Evolutionary conservation across 2,329 filamentous ascomycete species (phyloP).

Genomic region (Keithomyces neogunnii): DNA sequence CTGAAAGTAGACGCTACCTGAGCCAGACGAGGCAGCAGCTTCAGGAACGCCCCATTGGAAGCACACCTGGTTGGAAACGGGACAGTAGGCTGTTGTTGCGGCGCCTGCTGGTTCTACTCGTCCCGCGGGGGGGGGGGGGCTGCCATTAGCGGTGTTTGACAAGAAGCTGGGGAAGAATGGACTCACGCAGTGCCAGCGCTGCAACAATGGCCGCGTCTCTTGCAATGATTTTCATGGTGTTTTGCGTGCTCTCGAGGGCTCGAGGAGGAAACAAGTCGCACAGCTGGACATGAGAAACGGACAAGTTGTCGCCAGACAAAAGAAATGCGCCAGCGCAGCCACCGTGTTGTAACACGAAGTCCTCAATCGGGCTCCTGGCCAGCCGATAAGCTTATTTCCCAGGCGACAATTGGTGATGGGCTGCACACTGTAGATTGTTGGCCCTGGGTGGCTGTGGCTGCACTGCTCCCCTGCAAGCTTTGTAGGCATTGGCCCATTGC

Average conservation of each 20-base stretch:
- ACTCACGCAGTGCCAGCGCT: background rate
- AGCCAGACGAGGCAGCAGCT: constrained; percentile 34
- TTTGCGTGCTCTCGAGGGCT: no score
- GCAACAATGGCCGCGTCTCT: background rate
- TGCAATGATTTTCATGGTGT: background rate
- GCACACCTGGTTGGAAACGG: constrained; percentile 34
- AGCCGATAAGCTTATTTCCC: background rate
- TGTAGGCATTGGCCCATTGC: background rate
- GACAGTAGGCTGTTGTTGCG: constrained; percentile 30
- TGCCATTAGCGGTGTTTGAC: background rate
- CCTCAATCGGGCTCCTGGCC: background rate
- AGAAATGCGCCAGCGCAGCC: no score
- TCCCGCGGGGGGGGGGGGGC: background rate
- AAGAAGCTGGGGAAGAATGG: background rate
- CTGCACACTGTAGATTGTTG: background rate
- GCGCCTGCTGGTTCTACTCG: constrained; percentile 6
- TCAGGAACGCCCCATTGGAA: constrained; percentile 48
- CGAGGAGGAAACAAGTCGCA: no score
- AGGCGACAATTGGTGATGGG: background rate
- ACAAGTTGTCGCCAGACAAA: no score
- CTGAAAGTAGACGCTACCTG: constrained; percentile 53
- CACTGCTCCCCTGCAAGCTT: no score
- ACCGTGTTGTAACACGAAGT: no score
- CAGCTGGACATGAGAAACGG: no score
- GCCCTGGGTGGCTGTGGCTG: no score